phyloP scores from a whole-genome alignment of 2,329 filamentous ascomycete species.

The Mycocentrospora acerina region DNA sequence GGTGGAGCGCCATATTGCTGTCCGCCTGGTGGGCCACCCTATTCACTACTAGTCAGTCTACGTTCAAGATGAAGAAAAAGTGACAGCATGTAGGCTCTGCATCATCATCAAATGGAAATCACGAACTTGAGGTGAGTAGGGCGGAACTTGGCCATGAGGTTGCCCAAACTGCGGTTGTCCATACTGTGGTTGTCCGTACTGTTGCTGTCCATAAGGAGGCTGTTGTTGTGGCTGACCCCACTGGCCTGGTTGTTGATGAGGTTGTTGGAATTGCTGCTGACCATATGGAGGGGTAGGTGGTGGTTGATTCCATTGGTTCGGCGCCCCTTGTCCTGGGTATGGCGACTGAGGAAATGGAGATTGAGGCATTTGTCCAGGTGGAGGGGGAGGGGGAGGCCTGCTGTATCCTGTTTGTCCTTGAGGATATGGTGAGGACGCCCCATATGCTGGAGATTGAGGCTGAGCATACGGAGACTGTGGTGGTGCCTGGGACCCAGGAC shows the following conservation, averaged over 20 bases:
- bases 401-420: conserved; percentile 38
- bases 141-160: conserved; percentile 34
- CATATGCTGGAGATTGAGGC: conserved; percentile 41
- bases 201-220: conserved; percentile 30
- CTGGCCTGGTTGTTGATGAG: conserved; percentile 21
- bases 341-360: conserved; percentile 27
- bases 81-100: conserved; percentile 15
- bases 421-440: conserved; percentile 39
- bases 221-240: conserved; percentile 23
- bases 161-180: conserved; percentile 14
- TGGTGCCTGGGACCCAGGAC: conserved; percentile 39
- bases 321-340: conserved; percentile 20
- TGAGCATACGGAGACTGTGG: conserved; percentile 48
- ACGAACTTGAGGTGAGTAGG: conserved; percentile 28
- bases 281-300: conserved; percentile 37
- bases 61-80: not conserved
- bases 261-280: conserved; percentile 24
- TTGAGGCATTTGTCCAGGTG: conserved; percentile 21
- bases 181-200: conserved; percentile 21
- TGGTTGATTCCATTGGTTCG: conserved; percentile 22
- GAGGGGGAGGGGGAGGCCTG: conserved; percentile 37
- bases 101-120: conserved; percentile 9
- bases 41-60: conserved; percentile 14
- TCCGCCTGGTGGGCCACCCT: conserved; percentile 30
- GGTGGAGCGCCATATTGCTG: conserved; percentile 27